Conservation (phyloP, 352 stramenopile genomes). For the Globisporangium okanoganense region DNA sequence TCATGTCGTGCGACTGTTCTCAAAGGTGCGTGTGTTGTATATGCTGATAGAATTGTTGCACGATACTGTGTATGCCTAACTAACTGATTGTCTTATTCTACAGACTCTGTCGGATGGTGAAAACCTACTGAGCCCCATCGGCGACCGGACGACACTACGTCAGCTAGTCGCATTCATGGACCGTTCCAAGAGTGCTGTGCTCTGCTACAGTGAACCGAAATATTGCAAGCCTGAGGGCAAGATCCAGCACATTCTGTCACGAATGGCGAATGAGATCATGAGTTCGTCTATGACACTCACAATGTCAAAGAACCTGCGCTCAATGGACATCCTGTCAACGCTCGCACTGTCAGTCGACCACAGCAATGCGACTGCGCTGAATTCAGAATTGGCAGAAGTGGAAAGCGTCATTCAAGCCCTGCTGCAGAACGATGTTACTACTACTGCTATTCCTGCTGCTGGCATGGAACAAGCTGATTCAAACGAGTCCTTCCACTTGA, state of each 20-base stretch:
- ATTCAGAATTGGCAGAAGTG: slow-evolving; percentile 3
- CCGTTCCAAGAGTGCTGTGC: slow-evolving; percentile 1
- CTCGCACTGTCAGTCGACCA: slow-evolving; percentile 52
- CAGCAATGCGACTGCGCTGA: neutral
- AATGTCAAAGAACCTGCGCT: slow-evolving; percentile 43
- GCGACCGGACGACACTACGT: slow-evolving; percentile 58
- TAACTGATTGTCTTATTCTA: neutral
- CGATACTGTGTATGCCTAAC: neutral
- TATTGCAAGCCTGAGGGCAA: slow-evolving; percentile 27
- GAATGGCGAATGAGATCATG: slow-evolving; percentile 45
- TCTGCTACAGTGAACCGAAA: slow-evolving; percentile 11
- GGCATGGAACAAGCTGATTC: neutral
- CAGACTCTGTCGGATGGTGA: slow-evolving; percentile 27
- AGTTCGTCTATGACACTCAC: slow-evolving; percentile 32
- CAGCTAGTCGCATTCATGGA: slow-evolving; percentile 59
- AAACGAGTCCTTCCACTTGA: slow-evolving; percentile 7
- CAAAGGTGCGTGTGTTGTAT: slow-evolving; percentile 29
- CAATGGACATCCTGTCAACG: slow-evolving; percentile 47
- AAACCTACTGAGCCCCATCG: slow-evolving; percentile 52
- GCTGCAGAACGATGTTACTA: slow-evolving; percentile 13
- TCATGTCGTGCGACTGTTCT: slow-evolving; percentile 65
- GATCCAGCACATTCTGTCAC: slow-evolving; percentile 64
- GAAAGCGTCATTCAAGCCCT: slow-evolving; percentile 27
- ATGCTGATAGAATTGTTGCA: neutral
- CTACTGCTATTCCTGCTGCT: neutral